Base-by-base conservation (phyloP, 371 early-diverging fungal genomes). In the Haplosporangium sp. region DNA sequence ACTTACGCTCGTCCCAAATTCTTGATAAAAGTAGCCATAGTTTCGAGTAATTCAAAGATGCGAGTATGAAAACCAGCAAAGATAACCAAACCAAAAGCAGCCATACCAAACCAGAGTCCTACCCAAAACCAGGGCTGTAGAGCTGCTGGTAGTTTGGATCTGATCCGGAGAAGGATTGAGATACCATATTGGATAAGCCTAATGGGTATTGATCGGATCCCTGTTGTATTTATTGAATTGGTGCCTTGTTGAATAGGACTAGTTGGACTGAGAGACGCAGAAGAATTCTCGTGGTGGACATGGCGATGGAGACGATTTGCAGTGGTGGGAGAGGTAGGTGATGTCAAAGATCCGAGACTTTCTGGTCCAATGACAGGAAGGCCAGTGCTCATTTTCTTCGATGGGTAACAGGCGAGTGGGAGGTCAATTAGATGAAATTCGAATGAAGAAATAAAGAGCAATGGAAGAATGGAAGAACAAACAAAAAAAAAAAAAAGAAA, bases 111-210 rank as follows among this genome's bases (percentile, higher is more conserved):
- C 71, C 74, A 73, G 7, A 78, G 67, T 40, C 78, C 78, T 3
- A 78, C 67, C 70, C 74, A 78, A 64, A 78, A 78, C 74, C 73
- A 78, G 1, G 73, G 78, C 20, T 65, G 73, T 20, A 73, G 3
- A 7, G 50, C n/a, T 2, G 20, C 66, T 10, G 78, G 78, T 3
- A 78, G 45, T 37, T 52, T n/a, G 2, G 66, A 63, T 38, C 67
- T 57, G 67, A 78, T 69, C 67, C 67, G 58, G 13, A 73, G 47
- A 2, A 73, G 61, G 35, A 73, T 66, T 4, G 73, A 66, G 34
- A 78, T 42, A 17, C 65, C 66, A 42, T 47, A 65, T 11, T 77
- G 67, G 39, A 72, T 52, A 42, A 72, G 55, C 7, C 72, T 65
- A 10, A 71, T n/a, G n/a, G 69, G 77, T 39, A 72, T 67, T 48